Evolutionary conservation across 1,139 yeast genomes (phyloP), one percentile per base, ranked within the genome.

Genomic region (Geotrichum restrictum): DNA sequence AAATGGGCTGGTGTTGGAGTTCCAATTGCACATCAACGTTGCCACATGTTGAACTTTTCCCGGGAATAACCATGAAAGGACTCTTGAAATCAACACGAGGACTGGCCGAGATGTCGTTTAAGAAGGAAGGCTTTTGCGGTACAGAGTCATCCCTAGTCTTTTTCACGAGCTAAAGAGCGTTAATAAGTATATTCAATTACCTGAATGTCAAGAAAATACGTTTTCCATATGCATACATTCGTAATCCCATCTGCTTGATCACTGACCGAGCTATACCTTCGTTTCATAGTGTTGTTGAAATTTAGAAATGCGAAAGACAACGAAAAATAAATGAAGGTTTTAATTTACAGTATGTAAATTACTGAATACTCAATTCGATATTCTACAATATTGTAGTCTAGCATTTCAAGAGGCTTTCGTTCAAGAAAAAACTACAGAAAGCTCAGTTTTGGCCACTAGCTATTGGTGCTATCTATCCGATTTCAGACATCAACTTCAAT

Each of bases 401-500:
- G 7, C 29, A 24, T 24, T 24, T 24, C 5, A 24, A 24, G 29
- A 5, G 29, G 29, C n/a, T n/a, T n/a, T n/a, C n/a, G n/a, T n/a
- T n/a, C n/a, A n/a, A n/a, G n/a, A n/a, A n/a, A n/a, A n/a, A n/a
- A n/a, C n/a, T n/a, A n/a, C n/a, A n/a, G n/a, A n/a, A n/a, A n/a
- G n/a, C n/a, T n/a, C n/a, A n/a, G n/a, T n/a, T n/a, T n/a, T n/a
- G n/a, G n/a, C n/a, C n/a, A n/a, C n/a, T n/a, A n/a, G n/a, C n/a
- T n/a, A n/a, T n/a, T n/a, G n/a, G n/a, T n/a, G n/a, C n/a, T n/a
- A n/a, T n/a, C n/a, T n/a, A n/a, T n/a, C n/a, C n/a, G n/a, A n/a
- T 39, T 41, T 43, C 33, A 18, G 6, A 33, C 47, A 43, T 43
- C 47, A 43, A 43, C 16, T 43, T 32, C 47, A 18, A 42, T 42